Evolutionary conservation across 148 eudicot genomes (phyloP), one percentile per base, ranked within the genome.

Genomic region (Pharnaceum exiguum): DNA sequence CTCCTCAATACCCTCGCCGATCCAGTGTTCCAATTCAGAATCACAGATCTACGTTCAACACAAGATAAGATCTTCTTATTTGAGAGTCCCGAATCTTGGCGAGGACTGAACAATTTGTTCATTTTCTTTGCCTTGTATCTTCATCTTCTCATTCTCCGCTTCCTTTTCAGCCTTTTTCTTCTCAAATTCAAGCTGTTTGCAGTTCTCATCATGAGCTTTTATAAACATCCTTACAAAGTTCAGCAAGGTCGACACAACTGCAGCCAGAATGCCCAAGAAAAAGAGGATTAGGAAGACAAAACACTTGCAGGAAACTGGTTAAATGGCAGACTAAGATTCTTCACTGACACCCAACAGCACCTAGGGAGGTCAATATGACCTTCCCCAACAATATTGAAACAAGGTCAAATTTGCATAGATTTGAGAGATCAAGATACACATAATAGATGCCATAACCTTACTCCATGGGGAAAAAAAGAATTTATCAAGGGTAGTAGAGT

Each of bases 191-290:
- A 75, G 40, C 57, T 85, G 93, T 77, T 85, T 80, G 74, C 80
- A 70, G 71, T 91, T 91, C 68, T 91, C 97, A 6, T 77, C 78
- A 29, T 81, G 85, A 15, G 97, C 90, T 48, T 79, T 78, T 33
- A 44, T 58, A 62, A 87, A 91, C 90, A 81, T 77, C 46, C 81
- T 79, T 74, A 77, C 85, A 60, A 91, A 91, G 75, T 82, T 85
- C 13, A 76, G 78, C 64, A 91, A 71, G 11, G 94, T 91, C 12
- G 93, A 75, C 37, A 87, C 86, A 59, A 91, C 97, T 87, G 82
- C 80, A 53, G 26, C 43, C 29, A 59, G 18, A 42, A 7, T 19
- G 10, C 17, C 37, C 11, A 48, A 30, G 5, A 23, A 11, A 7
- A 24, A 3, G 3, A 33, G 61, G 35, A 27, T 23, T 36, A 31